These are phyloP conservation scores for Wickerhamomyces ciferrii DNA, from an alignment of 805 yeast genomes.

Conservation along the genomic window DNA sequence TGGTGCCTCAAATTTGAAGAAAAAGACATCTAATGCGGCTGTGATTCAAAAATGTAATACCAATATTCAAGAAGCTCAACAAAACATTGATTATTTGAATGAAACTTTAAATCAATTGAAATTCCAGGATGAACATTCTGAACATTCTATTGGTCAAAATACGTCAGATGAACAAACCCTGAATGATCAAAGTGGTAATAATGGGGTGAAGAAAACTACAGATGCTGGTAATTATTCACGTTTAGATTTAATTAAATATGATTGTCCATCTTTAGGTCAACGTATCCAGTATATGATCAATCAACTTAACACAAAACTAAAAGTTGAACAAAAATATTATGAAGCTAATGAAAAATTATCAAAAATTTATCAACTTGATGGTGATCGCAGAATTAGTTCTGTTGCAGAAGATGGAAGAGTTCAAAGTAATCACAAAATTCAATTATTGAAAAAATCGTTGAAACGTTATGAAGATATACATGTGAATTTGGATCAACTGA, in stretches of 20 bases:
- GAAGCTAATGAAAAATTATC: constrained; percentile 90
- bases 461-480: constrained; percentile 89
- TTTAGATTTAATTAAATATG: constrained; percentile 82
- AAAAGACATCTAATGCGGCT: constrained; percentile 69
- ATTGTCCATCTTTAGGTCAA: constrained; percentile 92
- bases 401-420: constrained; percentile 86
- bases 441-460: constrained; percentile 73
- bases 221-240: constrained; percentile 49
- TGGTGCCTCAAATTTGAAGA: constrained; percentile 79
- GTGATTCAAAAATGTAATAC: constrained; percentile 91
- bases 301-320: constrained; percentile 87
- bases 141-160: neutral
- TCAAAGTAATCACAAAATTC: constrained; percentile 83
- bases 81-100: constrained; percentile 84
- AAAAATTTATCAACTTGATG: constrained; percentile 82
- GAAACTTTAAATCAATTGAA: constrained; percentile 63
- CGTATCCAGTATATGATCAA: constrained; percentile 94
- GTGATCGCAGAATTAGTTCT: constrained; percentile 78
- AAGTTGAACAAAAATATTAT: constrained; percentile 89
- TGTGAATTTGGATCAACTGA: constrained; percentile 56
- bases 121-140: constrained; percentile 13
- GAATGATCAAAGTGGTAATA: neutral
- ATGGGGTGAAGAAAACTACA: constrained; percentile 6
- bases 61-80: constrained; percentile 85
- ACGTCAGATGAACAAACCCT: neutral